Base-by-base conservation (phyloP, 306 rosid genomes). In the Rosa multiflora region DNA sequence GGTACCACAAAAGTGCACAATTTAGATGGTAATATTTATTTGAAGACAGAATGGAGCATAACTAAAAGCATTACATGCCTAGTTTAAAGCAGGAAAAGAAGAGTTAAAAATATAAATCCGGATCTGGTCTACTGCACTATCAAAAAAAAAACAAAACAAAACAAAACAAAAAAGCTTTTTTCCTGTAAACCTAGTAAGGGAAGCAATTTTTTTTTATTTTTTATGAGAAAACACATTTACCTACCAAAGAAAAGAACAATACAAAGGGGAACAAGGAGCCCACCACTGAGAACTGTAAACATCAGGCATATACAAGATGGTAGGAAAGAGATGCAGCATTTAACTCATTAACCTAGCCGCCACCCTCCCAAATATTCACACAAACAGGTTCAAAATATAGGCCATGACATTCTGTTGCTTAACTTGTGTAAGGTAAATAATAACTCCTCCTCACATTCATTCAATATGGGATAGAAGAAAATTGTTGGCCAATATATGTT, bases 21-120 rank as follows among this genome's bases (percentile, higher is more conserved):
- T 62, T 76, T 75, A 67, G 75, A 67, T 67, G 64, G 80, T 47
- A 77, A 40, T 69, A 52, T 70, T 52, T 44, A 56, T 62, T 79
- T 40, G 78, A 77, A 76, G 75, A 58, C 47, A 52, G 62, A 52
- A 73, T 62, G 21, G 70, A 0, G 5, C 5, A n/a, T 73, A 55
- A 43, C 26, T 37, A 17, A 75, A 74, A 66, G 73, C 77, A 72
- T 51, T 51, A 49, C 52, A 14, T 17, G 67, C 63, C 44, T 47
- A 23, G 15, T 63, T 64, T 56, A 39, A 47, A 51, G 18, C 46
- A 6, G 21, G 58, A 67, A n/a, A 37, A 67, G 48, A 53, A 67
- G 8, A 11, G 1, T 17, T n/a, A 42, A 73, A 11, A 35, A 37
- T 40, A 15, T 47, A 21, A 47, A 39, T 49, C 20, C 26, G 53